Evolutionary conservation across 2,329 filamentous ascomycete genomes (phyloP).

Genomic region (Endoconidiophora polonica): DNA sequence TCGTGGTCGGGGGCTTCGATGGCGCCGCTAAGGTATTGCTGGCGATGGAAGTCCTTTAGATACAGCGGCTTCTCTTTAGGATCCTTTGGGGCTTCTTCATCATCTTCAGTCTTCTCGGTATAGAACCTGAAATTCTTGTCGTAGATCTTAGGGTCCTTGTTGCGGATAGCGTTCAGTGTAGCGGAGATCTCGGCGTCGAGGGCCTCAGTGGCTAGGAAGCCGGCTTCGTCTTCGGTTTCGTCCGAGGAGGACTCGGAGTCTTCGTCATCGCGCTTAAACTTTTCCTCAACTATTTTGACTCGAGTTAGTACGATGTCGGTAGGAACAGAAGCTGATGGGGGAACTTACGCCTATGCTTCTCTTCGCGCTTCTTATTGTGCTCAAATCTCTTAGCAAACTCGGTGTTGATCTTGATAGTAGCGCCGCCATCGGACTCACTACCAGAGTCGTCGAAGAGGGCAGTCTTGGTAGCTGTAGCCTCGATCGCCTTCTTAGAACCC

Average conservation of each 20-base stretch:
- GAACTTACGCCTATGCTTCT: slow-evolving; percentile 49
- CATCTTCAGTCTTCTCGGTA: slow-evolving; percentile 38
- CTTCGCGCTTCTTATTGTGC: slow-evolving; percentile 93
- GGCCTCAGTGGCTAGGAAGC: slow-evolving; percentile 67
- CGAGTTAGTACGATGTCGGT: background rate
- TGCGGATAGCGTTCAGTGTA: slow-evolving; percentile 72
- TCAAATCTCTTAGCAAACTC: slow-evolving; percentile 83
- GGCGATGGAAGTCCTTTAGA: slow-evolving; percentile 77
- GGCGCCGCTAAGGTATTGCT: slow-evolving; percentile 57
- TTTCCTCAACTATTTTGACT: slow-evolving; percentile 58
- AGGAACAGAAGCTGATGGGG: background rate
- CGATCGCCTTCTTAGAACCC: slow-evolving; percentile 6
- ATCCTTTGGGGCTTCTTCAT: slow-evolving; percentile 23
- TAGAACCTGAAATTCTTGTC: slow-evolving; percentile 70
- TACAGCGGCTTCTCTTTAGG: slow-evolving; percentile 73
- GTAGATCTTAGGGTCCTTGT: slow-evolving; percentile 84
- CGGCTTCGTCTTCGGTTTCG: slow-evolving; percentile 81
- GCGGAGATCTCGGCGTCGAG: slow-evolving; percentile 77
- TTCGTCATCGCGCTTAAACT: slow-evolving; percentile 56
- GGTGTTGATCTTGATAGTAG: slow-evolving; percentile 65
- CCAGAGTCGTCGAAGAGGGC: slow-evolving; percentile 36
- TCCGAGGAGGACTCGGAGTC: slow-evolving; percentile 46
- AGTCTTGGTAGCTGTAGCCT: slow-evolving; percentile 23
- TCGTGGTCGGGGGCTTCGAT: slow-evolving; percentile 30
- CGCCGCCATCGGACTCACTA: slow-evolving; percentile 30